Evolutionary conservation across 371 early-diverging fungal genomes (phyloP).

Genomic region (Mortierella sp.): DNA sequence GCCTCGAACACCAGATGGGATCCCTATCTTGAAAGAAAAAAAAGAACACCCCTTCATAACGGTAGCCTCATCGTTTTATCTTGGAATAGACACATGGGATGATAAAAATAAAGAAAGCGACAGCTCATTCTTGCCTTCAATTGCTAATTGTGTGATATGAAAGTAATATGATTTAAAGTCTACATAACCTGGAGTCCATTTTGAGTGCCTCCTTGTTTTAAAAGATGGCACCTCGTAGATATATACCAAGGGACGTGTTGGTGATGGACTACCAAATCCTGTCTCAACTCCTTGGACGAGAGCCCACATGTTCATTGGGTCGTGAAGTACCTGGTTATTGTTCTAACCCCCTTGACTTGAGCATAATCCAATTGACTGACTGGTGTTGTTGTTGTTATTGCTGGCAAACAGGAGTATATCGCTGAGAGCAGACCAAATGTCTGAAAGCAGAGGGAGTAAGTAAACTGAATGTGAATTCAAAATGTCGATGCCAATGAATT

Average conservation of each 20-base stretch:
- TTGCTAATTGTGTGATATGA: no score
- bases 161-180: no score
- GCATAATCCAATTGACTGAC: not conserved
- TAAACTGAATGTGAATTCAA: not conserved
- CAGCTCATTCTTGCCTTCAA: no score
- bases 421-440: not conserved
- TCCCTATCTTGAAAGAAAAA: not conserved
- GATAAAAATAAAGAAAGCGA: no score
- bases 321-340: not conserved
- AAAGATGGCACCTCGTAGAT: not conserved
- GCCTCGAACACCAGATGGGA: not conserved
- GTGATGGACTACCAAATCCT: not conserved
- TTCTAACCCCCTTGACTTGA: slow-evolving; percentile 1
- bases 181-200: not conserved
- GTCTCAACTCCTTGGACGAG: slow-evolving; percentile 1
- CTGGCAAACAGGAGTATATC: not conserved
- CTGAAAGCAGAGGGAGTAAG: not conserved
- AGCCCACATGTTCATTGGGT: not conserved
- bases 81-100: no score
- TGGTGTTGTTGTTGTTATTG: not conserved
- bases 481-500: not conserved
- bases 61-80: no score
- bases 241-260: no score
- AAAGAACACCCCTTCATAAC: no score
- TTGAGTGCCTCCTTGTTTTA: not conserved